These are phyloP conservation scores for Calonectria leucothoes DNA, from an alignment of 2,329 filamentous ascomycete genomes.

Conservation along the genomic window DNA sequence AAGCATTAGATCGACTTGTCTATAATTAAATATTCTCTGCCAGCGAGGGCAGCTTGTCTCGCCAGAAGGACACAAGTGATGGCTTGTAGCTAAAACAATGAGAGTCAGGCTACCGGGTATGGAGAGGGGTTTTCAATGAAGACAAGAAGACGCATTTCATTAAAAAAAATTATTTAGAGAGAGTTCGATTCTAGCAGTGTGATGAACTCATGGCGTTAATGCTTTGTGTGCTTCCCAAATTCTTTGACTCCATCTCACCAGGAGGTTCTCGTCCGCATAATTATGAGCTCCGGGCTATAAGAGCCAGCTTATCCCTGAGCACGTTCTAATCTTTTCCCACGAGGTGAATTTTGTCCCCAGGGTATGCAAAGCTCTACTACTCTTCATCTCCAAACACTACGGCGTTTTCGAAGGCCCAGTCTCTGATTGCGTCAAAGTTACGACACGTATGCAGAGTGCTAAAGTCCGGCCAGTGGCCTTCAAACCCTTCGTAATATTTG, in stretches of 20 bases:
- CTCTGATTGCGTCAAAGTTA: constrained; percentile 62
- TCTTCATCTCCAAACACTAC: constrained; percentile 60
- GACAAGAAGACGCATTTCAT: no score
- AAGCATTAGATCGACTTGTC: no score
- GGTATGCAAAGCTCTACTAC: constrained; percentile 2
- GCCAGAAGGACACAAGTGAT: no score
- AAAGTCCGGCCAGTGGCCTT: constrained; percentile 66
- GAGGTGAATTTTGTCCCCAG: background rate
- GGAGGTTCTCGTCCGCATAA: background rate
- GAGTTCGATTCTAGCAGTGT: background rate
- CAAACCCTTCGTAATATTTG: constrained; percentile 58
- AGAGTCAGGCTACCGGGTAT: no score
- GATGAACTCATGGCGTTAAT: background rate
- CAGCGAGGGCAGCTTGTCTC: no score
- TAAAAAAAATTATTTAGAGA: background rate
- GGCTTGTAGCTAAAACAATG: no score
- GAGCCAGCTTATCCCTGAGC: background rate
- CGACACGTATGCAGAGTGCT: constrained; percentile 65
- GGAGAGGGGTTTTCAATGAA: no score
- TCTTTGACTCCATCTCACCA: background rate
- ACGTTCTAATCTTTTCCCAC: background rate
- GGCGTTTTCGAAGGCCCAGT: constrained; percentile 65
- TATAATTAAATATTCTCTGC: no score
- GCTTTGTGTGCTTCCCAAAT: background rate
- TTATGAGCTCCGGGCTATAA: background rate